These are phyloP conservation scores for Starmerella bombi DNA, from an alignment of 805 yeast genomes.

Conservation along the genomic window DNA sequence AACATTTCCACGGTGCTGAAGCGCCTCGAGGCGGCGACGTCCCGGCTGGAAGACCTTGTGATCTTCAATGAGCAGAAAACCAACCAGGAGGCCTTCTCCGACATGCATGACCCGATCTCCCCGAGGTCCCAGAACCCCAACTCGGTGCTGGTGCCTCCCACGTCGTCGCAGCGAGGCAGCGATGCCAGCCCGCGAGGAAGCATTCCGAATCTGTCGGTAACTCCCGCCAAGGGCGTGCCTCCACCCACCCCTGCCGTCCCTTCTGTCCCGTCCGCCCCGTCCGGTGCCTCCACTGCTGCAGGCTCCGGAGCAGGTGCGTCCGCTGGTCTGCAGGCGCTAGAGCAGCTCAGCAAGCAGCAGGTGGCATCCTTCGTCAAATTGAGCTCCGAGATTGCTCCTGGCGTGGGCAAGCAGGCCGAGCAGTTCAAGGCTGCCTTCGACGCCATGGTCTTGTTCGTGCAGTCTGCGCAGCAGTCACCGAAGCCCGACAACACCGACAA, in stretches of 20 bases:
- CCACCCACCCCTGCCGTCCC: neutral
- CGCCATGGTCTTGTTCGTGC: constrained; percentile 30
- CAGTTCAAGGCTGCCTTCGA: constrained; percentile 16
- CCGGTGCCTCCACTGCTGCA: constrained; percentile 2
- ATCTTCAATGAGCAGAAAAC: constrained; percentile 7
- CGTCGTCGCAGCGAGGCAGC: constrained; percentile 1
- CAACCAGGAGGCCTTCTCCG: constrained; percentile 27
- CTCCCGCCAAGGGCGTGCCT: neutral
- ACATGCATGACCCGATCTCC: constrained; percentile 2
- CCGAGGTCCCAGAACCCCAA: constrained; percentile 2
- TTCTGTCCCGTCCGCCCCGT: neutral
- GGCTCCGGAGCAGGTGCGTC: constrained; percentile 1
- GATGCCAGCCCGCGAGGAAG: neutral
- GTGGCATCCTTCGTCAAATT: constrained; percentile 11
- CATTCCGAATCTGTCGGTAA: neutral
- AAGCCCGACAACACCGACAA: constrained; percentile 46
- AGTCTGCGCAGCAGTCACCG: constrained; percentile 36
- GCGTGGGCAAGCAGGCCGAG: constrained; percentile 29
- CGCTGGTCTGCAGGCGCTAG: constrained; percentile 2
- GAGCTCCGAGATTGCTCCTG: constrained; percentile 12
- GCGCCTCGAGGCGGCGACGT: constrained; percentile 81
- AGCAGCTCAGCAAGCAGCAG: neutral
- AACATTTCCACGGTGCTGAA: constrained; percentile 69
- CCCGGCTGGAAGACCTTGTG: constrained; percentile 75
- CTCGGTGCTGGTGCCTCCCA: constrained; percentile 3